Evolutionary conservation across 495 filamentous ascomycete species (phyloP), one percentile per base, ranked within the genome.

Genomic region (Collariella sp.): DNA sequence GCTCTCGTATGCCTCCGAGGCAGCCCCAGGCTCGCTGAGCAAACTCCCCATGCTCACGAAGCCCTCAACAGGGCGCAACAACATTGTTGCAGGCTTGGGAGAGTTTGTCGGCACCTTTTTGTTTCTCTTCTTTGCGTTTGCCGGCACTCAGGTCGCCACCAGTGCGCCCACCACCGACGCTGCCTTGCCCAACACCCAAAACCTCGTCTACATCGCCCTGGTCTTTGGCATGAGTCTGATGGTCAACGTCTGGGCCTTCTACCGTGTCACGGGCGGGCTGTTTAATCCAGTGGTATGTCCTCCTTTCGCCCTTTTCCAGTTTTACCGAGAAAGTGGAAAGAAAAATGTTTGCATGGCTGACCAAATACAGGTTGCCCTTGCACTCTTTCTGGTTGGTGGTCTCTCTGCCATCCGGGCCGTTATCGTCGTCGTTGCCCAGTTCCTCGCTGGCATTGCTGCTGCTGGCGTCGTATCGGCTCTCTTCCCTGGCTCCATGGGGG

Each of bases 161-260:
- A 66, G 67, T 3, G 46, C 57, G 2, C 57, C 67, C 7, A 46
- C 50, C 34, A 61, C 63, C 9, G 60, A 61, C 34, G 46, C 40
- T 16, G 54, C 61, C 5, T 47, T 62, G 11, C 58, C 72, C 9
- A 69, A 71, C 47, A 65, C 72, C 15, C 60, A 66, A 6, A 69
- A 66, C 15, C 66, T 94, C 34, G 67, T 91, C 18, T 95, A 84
- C 65, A 84, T 91, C 43, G 66, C 84, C 0, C 66, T 90, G 11
- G 72, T 72, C 13, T 94, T 93, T 58, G 88, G 87, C 1, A 80
- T 89, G 61, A 82, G 83, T 10, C 73, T 94, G 51, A 80, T 80
- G 10, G 85, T 87, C 63, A 93, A 91, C 61, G 86, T 86, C 1
- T 95, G 86, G 88, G 79, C 87, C 1, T 94, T 91, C 73, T 93